phyloP scores from a whole-genome alignment of 148 eudicot genomes.

The Mesembryanthemum crystallinum region DNA sequence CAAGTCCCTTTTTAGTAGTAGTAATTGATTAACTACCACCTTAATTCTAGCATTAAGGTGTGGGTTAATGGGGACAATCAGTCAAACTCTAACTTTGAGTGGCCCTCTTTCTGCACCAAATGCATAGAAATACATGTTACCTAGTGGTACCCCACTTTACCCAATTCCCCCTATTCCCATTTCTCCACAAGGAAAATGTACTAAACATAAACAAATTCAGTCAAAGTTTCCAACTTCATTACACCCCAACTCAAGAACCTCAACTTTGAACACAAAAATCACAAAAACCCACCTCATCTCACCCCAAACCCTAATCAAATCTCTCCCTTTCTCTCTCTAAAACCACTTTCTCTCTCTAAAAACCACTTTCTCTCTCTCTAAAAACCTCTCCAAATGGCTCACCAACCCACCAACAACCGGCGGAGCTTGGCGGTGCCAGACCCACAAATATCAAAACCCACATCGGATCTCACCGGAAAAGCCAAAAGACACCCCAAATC shows the following conservation, averaged over 20 bases:
- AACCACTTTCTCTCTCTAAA: no score
- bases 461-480: constrained; percentile 38
- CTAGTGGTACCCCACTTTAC: constrained; percentile 14
- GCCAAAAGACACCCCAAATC: constrained; percentile 26
- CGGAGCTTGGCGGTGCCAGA: constrained; percentile 41
- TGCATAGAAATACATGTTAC: constrained; percentile 23
- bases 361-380: not conserved
- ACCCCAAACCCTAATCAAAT: constrained; percentile 6
- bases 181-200: no score
- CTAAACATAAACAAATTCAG: no score
- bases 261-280: constrained; percentile 10
- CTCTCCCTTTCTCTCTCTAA: constrained; percentile 11
- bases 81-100: constrained; percentile 22
- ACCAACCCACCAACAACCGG: constrained; percentile 37
- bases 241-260: not conserved
- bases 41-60: not conserved
- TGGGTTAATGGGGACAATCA: constrained; percentile 23
- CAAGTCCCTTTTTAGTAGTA: no score
- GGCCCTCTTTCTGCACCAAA: constrained; percentile 22
- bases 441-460: constrained; percentile 27
- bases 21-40: not conserved
- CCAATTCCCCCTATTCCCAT: constrained; percentile 17
- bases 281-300: no score
- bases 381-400: constrained; percentile 30
- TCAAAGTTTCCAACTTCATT: constrained; percentile 5